phyloP scores from a whole-genome alignment of 345 rosid species.

The Euphorbia pulcherrima region DNA sequence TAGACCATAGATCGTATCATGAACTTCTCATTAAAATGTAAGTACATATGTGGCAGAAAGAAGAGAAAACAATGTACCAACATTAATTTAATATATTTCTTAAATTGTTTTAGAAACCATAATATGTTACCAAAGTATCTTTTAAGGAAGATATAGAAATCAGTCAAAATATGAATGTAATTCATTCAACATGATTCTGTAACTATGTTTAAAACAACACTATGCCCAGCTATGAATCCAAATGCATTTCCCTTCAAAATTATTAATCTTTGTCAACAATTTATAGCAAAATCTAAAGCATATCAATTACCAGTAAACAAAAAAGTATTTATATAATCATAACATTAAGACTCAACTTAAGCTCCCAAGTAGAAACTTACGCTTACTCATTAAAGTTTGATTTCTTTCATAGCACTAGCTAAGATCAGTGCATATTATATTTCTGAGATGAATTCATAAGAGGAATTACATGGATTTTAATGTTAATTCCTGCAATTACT shows the following conservation, averaged over 20 bases:
- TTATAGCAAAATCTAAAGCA: neutral
- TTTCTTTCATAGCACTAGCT: neutral
- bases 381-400: neutral
- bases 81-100: neutral
- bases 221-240: neutral
- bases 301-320: too few species aligned
- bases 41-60: neutral
- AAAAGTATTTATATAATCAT: too few species aligned
- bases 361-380: neutral
- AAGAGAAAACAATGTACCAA: neutral
- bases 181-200: neutral
- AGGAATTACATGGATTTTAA: neutral
- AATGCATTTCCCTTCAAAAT: neutral
- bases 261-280: neutral
- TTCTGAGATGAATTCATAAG: neutral
- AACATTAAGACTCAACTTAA: too few species aligned
- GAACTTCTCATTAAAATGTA: neutral
- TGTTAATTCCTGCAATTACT: neutral
- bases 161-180: neutral
- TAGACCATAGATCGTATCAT: neutral
- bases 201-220: neutral
- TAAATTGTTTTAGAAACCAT: neutral
- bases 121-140: neutral
- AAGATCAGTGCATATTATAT: neutral
- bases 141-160: neutral